A percentile compares a stretch with the other conserved stretches of the same genome.
phyloP scores from a whole-genome alignment of 2,329 filamentous ascomycete species.

The Colletotrichum magnum region DNA sequence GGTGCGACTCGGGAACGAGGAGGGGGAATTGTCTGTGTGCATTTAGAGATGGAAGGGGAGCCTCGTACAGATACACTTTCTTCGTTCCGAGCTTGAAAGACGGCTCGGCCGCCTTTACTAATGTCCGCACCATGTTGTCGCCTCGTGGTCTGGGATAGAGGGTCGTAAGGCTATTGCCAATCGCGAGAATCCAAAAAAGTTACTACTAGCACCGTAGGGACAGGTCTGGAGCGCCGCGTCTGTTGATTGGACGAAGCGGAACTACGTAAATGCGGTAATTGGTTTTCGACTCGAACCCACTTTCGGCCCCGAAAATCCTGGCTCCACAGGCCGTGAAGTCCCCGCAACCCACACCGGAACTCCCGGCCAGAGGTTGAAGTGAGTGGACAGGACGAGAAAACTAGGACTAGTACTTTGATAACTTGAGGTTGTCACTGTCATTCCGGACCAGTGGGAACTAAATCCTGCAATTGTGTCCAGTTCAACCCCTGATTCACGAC shows the following conservation, averaged over 20 bases:
- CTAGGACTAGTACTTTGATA: not conserved
- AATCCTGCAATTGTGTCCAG: not conserved
- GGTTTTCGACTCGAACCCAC: not conserved
- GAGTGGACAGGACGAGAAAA: not conserved
- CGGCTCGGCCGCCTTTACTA: conserved; percentile 52
- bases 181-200: conserved; percentile 39
- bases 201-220: not conserved
- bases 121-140: conserved; percentile 56
- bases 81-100: conserved; percentile 66
- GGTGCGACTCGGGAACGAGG: not conserved
- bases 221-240: not conserved
- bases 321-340: not conserved
- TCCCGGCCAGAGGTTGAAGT: not conserved
- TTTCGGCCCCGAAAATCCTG: not conserved
- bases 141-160: conserved; percentile 22
- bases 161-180: conserved; percentile 1
- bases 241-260: conserved; percentile 36
- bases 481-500: not conserved
- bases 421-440: not conserved
- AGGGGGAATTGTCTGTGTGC: not conserved
- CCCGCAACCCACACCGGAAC: not conserved
- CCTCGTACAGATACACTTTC: conserved; percentile 68
- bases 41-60: not conserved
- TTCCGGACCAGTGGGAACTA: not conserved
- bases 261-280: conserved; percentile 30